Evolutionary conservation across 1,284 basidiomycete genomes (phyloP).

Genomic region (Rhodotorula sp.): DNA sequence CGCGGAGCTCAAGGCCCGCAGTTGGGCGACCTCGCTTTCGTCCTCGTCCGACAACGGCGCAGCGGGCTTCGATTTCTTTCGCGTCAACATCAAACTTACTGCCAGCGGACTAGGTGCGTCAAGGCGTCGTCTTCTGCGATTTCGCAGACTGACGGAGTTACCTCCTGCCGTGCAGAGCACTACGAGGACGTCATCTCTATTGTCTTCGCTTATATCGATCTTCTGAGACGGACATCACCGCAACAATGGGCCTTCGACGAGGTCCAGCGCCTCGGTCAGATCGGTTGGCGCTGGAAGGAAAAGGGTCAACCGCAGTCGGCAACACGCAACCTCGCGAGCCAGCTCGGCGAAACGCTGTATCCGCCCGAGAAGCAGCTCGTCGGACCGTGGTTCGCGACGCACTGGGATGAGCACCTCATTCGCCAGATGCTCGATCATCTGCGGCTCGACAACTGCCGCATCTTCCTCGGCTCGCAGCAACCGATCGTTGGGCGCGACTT

Average conservation of each 20-base stretch:
- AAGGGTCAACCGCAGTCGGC: conserved; percentile 73
- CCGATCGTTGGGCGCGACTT: conserved; percentile 53
- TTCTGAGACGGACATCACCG: conserved; percentile 70
- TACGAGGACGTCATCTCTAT: conserved; percentile 69
- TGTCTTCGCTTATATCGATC: conserved; percentile 80
- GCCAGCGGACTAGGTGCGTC: conserved; percentile 75
- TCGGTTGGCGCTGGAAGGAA: conserved; percentile 84
- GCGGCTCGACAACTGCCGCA: conserved; percentile 63
- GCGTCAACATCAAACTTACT: conserved; percentile 76
- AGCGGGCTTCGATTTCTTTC: conserved; percentile 85
- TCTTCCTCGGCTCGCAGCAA: conserved; percentile 72
- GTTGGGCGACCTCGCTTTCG: conserved; percentile 80
- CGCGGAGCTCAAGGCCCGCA: conserved; percentile 86
- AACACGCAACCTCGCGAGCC: conserved; percentile 71
- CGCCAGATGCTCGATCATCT: conserved; percentile 65
- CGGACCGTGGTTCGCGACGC: conserved; percentile 70
- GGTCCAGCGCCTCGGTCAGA: conserved; percentile 68
- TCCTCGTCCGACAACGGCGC: conserved; percentile 69
- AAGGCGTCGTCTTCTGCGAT: neutral
- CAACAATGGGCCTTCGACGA: conserved; percentile 76
- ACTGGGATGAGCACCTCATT: conserved; percentile 72
- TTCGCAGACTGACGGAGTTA: neutral
- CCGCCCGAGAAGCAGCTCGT: conserved; percentile 74
- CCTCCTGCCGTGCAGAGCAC: conserved; percentile 64
- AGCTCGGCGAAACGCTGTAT: conserved; percentile 64